Evolutionary conservation across 495 filamentous ascomycete genomes (phyloP), one percentile per base, ranked within the genome.

Genomic region (Penicillium macrosclerotiorum): DNA sequence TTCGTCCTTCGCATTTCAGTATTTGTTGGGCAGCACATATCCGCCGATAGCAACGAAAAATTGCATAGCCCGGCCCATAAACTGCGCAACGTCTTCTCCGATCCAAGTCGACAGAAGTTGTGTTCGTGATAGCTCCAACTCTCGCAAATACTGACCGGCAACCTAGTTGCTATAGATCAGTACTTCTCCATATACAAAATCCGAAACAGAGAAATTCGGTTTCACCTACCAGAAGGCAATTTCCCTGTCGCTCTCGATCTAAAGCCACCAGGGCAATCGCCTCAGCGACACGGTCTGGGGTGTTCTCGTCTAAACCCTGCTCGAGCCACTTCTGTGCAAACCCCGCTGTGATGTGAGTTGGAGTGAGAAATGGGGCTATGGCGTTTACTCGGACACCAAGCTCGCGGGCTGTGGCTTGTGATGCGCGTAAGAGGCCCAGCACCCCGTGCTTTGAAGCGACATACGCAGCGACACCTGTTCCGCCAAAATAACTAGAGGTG

Each of bases 371-470:
- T 4, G 65, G 65, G 1, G 63, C 61, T 32, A 69, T 35, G 2
- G 33, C 63, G 35, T 62, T 67, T 9, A 62, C 40, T 3, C 48
- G 36, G n/a, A 69, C 47, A 1, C 56, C 57, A 5, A 54, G 23
- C 8, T 37, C 25, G 6, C 35, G 17, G 6, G 54, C 63, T 16
- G 42, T 30, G 0, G 12, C 1, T 34, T 69, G 63, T 5, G 56
- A 54, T n/a, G 46, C 52, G 5, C 65, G 58, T 1, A 67, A 45
- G 2, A 69, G 42, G 5, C 65, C 63, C 0, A 59, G 41, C 1
- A 69, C 37, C 1, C 58, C 63, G 14, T 67, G 65, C 17, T 69
- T 67, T 6, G 65, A 67, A 1, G 61, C 39, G n/a, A 67, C 36
- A 33, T 67, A 69, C 0, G 59, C 59, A 2, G 46, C 20, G 0